Evolutionary conservation across 1,284 basidiomycete species (phyloP), one percentile per base, ranked within the genome.

Genomic region (Bondarzewia mesenterica): DNA sequence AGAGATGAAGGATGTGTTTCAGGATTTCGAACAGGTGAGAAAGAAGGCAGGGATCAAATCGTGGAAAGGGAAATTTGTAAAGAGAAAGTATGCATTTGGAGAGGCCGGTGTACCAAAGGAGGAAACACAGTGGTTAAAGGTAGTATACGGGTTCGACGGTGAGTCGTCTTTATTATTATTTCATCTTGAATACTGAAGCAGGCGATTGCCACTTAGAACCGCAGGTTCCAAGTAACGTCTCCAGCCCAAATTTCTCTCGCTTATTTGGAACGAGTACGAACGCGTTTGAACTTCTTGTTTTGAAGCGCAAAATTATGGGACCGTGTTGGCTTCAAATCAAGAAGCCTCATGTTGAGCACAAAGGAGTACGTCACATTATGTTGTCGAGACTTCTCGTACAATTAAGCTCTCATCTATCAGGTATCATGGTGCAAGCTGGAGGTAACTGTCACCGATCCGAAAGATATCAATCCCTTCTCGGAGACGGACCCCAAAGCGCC

Each of bases 231-330:
- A 71, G 74, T 50, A 80, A 80, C 43, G 75, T 88, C 7, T 80
- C 79, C 23, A 93, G 91, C 46, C 80, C 85, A 5, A 95, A 90
- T 35, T 95, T 97, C 62, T 77, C 82, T 40, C 83, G 82, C 49
- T 82, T 97, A 10, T 90, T 98, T 58, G 95, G 96, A n/a, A 89
- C 93, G 8, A 92, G 85, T 57, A 94, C 93, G 1, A 90, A 73
- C 49, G 87, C 95, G 0, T 99, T 99, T 59, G 96, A 99, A 65
- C 71, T 94, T 7, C 79, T 99, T n/a, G 92, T 93, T 1, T 60
- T 99, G 48, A 98, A 98, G 68, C 82, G 93, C 32, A 93, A 93
- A 68, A 97, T 99, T 54, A 98, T 97, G 91, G 96, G 96, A 2
- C 94, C 96, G 0, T 99, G 96, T 64, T 99, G 95, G 96, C 73